phyloP scores from a whole-genome alignment of 371 early-diverging fungal species.

The Choanephora cucurbitarum region DNA sequence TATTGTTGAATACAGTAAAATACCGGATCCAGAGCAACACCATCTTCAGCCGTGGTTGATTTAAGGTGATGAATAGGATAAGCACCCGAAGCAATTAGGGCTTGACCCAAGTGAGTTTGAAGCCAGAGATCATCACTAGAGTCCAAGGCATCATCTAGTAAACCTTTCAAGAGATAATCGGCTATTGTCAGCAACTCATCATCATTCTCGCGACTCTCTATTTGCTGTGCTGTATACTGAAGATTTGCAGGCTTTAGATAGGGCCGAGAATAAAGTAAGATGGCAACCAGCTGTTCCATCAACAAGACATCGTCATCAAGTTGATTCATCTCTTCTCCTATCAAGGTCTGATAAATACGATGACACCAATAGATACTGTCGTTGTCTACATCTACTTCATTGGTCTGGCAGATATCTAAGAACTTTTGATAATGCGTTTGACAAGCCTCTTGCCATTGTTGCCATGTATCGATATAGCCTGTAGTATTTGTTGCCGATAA shows the following conservation, averaged over 20 bases:
- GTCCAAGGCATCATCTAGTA: slow-evolving; percentile 19
- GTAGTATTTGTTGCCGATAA: too few species aligned
- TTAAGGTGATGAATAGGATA: neutral
- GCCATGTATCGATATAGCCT: too few species aligned
- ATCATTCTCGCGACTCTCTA: neutral
- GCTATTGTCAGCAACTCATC: neutral
- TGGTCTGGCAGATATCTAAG: too few species aligned
- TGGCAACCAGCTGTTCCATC: neutral
- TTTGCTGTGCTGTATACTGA: neutral
- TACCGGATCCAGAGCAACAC: slow-evolving; percentile 34
- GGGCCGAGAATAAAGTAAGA: neutral
- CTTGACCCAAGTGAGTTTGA: slow-evolving; percentile 24
- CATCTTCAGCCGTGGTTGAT: slow-evolving; percentile 1
- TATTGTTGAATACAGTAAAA: slow-evolving; percentile 30
- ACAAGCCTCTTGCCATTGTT: too few species aligned
- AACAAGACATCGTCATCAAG: neutral
- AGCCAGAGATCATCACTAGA: slow-evolving; percentile 15
- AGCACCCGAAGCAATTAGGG: slow-evolving; percentile 10
- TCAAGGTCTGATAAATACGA: neutral
- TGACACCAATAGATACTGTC: too few species aligned
- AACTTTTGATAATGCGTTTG: too few species aligned
- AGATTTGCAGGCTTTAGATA: neutral
- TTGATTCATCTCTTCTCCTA: too few species aligned
- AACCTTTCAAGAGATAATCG: slow-evolving; percentile 9
- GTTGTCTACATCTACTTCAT: too few species aligned